Conservation (phyloP, 2,329 filamentous ascomycete species). For the Aspergillus sp. region DNA sequence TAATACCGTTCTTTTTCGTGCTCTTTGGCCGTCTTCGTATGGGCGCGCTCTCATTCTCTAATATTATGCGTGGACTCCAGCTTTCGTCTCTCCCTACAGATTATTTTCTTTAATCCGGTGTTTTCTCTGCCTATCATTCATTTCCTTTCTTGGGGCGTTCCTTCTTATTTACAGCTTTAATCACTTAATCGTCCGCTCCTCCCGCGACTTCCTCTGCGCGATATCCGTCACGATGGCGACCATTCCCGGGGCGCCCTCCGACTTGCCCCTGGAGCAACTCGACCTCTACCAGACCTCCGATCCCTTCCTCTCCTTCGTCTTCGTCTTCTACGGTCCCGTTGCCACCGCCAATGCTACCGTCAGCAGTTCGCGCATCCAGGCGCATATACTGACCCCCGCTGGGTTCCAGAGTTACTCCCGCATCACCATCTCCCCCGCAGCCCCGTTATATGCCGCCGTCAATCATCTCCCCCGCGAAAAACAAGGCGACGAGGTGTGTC, state of each 20-base stretch:
- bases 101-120: neutral
- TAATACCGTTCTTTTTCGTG: constrained; percentile 9
- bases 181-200: constrained; percentile 3
- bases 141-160: neutral
- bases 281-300: constrained; percentile 88
- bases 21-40: neutral
- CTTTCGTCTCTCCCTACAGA: constrained; percentile 10
- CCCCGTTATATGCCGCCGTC: constrained; percentile 86
- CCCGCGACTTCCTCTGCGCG: constrained; percentile 12
- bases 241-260: constrained; percentile 71
- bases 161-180: constrained; percentile 7
- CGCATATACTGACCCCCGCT: constrained; percentile 86
- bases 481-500: constrained; percentile 90
- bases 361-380: constrained; percentile 90
- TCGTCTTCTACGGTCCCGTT: constrained; percentile 90
- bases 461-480: constrained; percentile 86
- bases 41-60: neutral
- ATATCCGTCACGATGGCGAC: constrained; percentile 67
- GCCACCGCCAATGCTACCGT: constrained; percentile 82
- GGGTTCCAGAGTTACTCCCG: constrained; percentile 88
- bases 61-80: constrained; percentile 15
- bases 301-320: constrained; percentile 72
- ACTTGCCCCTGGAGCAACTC: constrained; percentile 76
- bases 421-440: constrained; percentile 89
- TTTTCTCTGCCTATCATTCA: neutral